Conservation (phyloP, 331 rosid species). For the Ulmus americana region DNA sequence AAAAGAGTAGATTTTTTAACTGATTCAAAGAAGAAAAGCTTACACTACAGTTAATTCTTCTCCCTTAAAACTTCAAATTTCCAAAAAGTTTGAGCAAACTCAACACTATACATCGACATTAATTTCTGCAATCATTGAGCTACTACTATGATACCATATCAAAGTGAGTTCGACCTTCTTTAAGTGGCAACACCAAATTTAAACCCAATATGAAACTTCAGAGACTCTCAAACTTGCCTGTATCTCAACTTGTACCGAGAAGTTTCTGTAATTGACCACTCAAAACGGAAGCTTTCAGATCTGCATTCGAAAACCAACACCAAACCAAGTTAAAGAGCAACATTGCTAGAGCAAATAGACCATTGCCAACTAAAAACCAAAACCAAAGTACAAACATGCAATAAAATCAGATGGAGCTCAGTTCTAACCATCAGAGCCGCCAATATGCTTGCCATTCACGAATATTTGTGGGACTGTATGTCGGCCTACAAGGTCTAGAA, state of each 20-base stretch:
- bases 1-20: not conserved
- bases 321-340: no score
- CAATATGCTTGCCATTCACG: no score
- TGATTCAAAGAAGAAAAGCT: not conserved
- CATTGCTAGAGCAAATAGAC: no score
- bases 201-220: not conserved
- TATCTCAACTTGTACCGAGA: not conserved
- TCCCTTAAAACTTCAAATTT: not conserved
- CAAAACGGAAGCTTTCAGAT: no score
- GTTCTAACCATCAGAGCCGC: no score
- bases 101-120: not conserved
- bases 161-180: not conserved
- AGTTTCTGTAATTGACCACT: not conserved
- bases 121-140: not conserved
- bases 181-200: not conserved
- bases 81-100: not conserved
- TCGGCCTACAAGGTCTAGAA: no score
- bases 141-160: not conserved
- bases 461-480: no score
- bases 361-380: no score
- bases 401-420: no score
- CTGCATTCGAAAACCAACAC: no score
- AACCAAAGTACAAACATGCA: no score
- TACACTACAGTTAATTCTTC: not conserved
- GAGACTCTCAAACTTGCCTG: conserved; percentile 2